Evolutionary conservation across 176 grass and related monocot genomes (phyloP).

Genomic region (Zizania latifolia): DNA sequence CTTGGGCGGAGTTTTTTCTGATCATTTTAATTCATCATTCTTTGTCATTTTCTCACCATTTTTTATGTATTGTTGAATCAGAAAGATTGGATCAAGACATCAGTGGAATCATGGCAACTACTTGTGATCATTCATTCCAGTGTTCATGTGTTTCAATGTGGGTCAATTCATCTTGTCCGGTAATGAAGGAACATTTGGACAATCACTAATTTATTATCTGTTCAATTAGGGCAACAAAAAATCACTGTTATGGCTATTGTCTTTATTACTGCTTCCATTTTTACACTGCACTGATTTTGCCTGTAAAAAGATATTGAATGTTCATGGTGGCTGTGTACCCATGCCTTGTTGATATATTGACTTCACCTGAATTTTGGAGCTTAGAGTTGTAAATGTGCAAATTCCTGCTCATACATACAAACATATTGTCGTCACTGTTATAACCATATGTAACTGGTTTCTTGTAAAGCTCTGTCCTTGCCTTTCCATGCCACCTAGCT

Average conservation of each 20-base stretch:
- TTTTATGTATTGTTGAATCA: slow-evolving; percentile 31
- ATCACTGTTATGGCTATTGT: background rate
- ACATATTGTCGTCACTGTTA: slow-evolving; percentile 1
- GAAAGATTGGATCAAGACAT: slow-evolving; percentile 98
- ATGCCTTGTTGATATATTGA: background rate
- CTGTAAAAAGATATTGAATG: background rate
- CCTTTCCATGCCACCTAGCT: background rate
- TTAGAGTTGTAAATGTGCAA: background rate
- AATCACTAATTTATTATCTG: background rate
- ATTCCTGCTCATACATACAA: background rate
- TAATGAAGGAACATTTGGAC: slow-evolving; percentile 32
- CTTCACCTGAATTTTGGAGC: background rate
- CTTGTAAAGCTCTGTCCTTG: background rate
- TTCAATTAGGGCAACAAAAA: background rate
- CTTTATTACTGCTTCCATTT: background rate
- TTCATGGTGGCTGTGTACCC: background rate
- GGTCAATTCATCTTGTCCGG: slow-evolving; percentile 81
- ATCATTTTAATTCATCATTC: background rate
- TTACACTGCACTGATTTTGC: background rate
- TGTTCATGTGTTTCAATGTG: slow-evolving; percentile 88
- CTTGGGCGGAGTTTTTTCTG: too few relatives aligned
- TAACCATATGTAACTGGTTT: background rate
- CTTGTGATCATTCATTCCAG: slow-evolving; percentile 96
- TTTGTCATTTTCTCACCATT: background rate
- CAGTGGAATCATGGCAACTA: slow-evolving; percentile 84